These are phyloP conservation scores for Pichia occidentalis DNA, from an alignment of 805 yeast genomes.

Conservation along the genomic window DNA sequence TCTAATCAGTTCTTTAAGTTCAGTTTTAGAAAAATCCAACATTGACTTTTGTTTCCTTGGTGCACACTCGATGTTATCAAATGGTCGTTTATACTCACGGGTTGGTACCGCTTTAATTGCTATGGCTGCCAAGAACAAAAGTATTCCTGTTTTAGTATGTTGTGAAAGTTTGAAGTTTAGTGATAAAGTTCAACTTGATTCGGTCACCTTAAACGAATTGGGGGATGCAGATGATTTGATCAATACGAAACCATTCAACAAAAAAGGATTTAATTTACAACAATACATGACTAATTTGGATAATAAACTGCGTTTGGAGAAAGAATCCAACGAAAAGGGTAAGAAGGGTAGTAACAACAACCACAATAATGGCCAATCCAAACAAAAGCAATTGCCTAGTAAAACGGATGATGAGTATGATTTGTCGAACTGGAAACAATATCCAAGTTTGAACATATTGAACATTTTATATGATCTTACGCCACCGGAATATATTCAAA, in stretches of 20 bases:
- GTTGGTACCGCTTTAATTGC: conserved; percentile 94
- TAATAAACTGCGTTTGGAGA: conserved; percentile 17
- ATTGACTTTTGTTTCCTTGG: conserved; percentile 91
- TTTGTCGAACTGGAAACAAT: conserved; percentile 55
- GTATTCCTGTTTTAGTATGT: conserved; percentile 90
- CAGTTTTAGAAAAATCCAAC: conserved; percentile 60
- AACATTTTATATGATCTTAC: conserved; percentile 91
- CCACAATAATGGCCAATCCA: conserved; percentile 20
- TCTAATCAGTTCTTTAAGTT: conserved; percentile 68
- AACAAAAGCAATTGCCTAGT: conserved; percentile 21
- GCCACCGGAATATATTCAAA: conserved; percentile 88
- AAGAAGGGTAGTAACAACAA: conserved; percentile 17
- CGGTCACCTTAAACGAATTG: conserved; percentile 90
- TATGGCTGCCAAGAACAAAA: conserved; percentile 79
- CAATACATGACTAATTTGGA: conserved; percentile 47
- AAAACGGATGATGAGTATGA: conserved; percentile 33
- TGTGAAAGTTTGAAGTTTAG: conserved; percentile 93
- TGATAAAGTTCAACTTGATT: conserved; percentile 91
- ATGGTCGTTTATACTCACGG: conserved; percentile 86
- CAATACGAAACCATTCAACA: conserved; percentile 49
- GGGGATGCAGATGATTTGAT: conserved; percentile 72
- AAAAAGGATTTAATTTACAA: conserved; percentile 57
- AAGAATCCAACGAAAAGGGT: conserved; percentile 22
- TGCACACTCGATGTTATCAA: conserved; percentile 94
- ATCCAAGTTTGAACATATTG: conserved; percentile 61